Evolutionary conservation across 176 grass and related monocot genomes (phyloP).

Genomic region (Leersia perrieri): DNA sequence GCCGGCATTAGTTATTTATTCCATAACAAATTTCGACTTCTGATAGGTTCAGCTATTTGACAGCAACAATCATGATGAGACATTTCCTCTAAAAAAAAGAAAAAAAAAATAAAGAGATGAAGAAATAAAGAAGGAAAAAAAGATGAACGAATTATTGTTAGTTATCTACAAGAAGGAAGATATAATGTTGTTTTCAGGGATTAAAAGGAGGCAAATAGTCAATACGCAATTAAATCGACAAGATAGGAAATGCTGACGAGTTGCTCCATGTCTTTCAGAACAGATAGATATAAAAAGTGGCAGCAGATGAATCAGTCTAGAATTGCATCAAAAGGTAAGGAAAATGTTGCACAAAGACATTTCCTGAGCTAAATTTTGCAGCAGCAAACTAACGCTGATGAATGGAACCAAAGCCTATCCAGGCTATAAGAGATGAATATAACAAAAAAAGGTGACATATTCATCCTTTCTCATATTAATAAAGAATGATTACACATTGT

Average conservation of each 20-base stretch:
- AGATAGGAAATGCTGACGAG: not conserved
- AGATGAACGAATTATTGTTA: not conserved
- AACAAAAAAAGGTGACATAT: not conserved
- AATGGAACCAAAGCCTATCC: not conserved
- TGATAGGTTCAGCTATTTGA: not conserved
- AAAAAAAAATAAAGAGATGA: not conserved
- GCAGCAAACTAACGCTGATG: not conserved
- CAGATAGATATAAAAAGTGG: not conserved
- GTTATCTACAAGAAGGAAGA: not conserved
- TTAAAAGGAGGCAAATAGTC: not conserved
- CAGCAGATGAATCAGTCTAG: not conserved
- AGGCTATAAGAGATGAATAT: not conserved
- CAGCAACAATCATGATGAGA: not conserved
- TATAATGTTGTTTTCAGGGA: not conserved
- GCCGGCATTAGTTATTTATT: not conserved
- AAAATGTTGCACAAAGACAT: not conserved
- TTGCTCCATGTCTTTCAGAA: not conserved
- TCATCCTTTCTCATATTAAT: not conserved
- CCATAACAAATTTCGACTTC: not conserved
- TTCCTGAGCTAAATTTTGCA: not conserved
- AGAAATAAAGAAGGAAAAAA: not conserved
- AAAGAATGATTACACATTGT: constrained; percentile 3
- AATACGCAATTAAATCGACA: not conserved
- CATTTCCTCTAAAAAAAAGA: not conserved
- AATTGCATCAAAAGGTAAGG: not conserved